Conservation (phyloP, 2,329 filamentous ascomycete genomes). For the Periglandula ipomoeae region DNA sequence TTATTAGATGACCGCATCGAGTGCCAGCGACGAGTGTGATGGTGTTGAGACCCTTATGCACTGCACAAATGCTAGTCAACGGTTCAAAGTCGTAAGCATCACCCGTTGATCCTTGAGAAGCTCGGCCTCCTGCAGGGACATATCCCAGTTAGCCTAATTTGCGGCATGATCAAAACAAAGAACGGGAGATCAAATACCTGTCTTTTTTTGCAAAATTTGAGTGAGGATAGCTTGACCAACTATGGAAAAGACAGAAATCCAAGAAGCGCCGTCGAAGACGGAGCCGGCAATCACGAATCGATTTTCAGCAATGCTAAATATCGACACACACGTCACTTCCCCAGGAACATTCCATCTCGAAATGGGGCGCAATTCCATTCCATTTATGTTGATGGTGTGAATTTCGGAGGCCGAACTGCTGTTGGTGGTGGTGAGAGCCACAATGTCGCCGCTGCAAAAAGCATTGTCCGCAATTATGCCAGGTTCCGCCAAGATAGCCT, state of each 20-base stretch:
- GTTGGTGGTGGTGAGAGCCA: slow-evolving; percentile 36
- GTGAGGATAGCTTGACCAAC: slow-evolving; percentile 15
- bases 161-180: no score
- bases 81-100: slow-evolving; percentile 23
- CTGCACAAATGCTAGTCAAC: slow-evolving; percentile 35
- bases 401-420: slow-evolving; percentile 26
- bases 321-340: slow-evolving; percentile 40
- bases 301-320: slow-evolving; percentile 19
- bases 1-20: slow-evolving; percentile 42
- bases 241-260: slow-evolving; percentile 23
- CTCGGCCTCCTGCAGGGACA: background rate
- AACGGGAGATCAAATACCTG: slow-evolving; percentile 5
- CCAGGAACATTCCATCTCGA: slow-evolving; percentile 28
- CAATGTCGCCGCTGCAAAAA: slow-evolving; percentile 24
- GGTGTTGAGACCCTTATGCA: slow-evolving; percentile 18
- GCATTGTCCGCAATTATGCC: slow-evolving; percentile 32
- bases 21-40: slow-evolving; percentile 36
- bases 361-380: slow-evolving; percentile 18
- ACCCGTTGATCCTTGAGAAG: background rate
- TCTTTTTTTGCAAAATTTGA: slow-evolving; percentile 5
- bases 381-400: slow-evolving; percentile 28
- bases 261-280: slow-evolving; percentile 21
- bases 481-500: slow-evolving; percentile 19
- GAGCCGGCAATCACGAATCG: slow-evolving; percentile 26
- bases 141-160: background rate